Base-by-base conservation (phyloP, 148 eudicot species). In the Diospyros kaki region DNA sequence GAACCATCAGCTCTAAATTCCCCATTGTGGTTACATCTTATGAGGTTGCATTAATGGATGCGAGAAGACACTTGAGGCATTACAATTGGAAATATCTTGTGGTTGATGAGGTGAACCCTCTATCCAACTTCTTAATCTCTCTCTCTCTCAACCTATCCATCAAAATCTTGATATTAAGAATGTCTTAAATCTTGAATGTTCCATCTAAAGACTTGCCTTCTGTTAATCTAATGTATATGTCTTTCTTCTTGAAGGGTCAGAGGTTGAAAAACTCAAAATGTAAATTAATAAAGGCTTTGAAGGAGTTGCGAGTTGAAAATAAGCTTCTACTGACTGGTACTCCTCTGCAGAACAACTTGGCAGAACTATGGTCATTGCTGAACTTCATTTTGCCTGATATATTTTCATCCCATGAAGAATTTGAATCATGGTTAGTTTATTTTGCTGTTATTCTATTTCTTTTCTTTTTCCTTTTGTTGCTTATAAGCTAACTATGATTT, bases 311-410 rank as follows among this genome's bases (percentile, higher is more conserved):
- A 8, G 80, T 86, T 52, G 98, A 96, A 76, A 96, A 96, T 84
- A 93, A 91, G 83, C 97, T 96, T 79, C 84, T 96, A 18, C 83
- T 96, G 81, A 96, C 99, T 66, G 99, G 99, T 68, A 96, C 99
- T 6, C 99, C 99, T 77, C 87, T 96, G 79, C 99, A 96, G 72
- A 96, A 96, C 85, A 96, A 96, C 84, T 87, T 96, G 83, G 94
- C 98, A 14, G 99, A 96, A 84, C 86, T 96, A 66, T 96, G 99
- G 99, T 93, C 99, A 11, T 78, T 93, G 86, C 76, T 96, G 89
- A 89, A 96, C 83, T 96, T 93, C 80, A 89, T 96, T 78, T 80
- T 96, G 85, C 99, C 99, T 6, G 98, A 96, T 80, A 96, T 96
- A 70, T 96, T 96, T 79, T 91, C 94, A 59, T 93, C 95, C 17